These are phyloP conservation scores for Salix dunnii DNA, from an alignment of 345 rosid genomes.

Conservation along the genomic window DNA sequence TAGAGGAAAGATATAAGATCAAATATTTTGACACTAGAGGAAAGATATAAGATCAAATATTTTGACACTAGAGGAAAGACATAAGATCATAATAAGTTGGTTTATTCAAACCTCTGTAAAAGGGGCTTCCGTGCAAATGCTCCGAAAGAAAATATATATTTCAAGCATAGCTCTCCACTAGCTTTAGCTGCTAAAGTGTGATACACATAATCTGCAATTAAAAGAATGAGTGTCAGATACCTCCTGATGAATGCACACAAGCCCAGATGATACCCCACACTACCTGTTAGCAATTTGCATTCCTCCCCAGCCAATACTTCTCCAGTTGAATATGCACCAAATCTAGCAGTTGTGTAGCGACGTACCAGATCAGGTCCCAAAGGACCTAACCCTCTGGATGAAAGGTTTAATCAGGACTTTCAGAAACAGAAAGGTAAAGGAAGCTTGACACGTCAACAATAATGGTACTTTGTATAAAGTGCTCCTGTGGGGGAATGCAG, in stretches of 20 bases:
- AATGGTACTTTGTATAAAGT: neutral
- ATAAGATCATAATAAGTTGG: conserved; percentile 5
- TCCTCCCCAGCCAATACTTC: conserved; percentile 63
- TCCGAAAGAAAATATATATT: conserved; percentile 87
- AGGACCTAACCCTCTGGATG: conserved; percentile 92
- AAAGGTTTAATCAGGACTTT: conserved; percentile 16
- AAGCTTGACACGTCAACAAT: neutral
- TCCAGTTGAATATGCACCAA: conserved; percentile 62
- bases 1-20: neutral
- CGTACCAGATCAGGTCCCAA: conserved; percentile 93
- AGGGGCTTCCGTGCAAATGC: conserved; percentile 90
- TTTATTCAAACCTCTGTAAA: conserved; percentile 58
- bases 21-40: no score
- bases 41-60: no score
- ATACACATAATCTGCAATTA: conserved; percentile 64
- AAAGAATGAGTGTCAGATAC: conserved; percentile 21
- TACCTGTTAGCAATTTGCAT: conserved; percentile 74
- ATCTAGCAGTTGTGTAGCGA: conserved; percentile 76
- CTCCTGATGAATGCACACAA: neutral
- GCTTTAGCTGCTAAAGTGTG: conserved; percentile 93
- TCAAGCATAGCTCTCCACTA: conserved; percentile 96
- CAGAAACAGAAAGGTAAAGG: conserved; percentile 10
- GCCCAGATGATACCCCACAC: neutral
- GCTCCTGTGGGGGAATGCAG: neutral
- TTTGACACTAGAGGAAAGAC: neutral